Evolutionary conservation across 352 stramenopile genomes (phyloP).

Genomic region (Hyaloperonospora brassicae): DNA sequence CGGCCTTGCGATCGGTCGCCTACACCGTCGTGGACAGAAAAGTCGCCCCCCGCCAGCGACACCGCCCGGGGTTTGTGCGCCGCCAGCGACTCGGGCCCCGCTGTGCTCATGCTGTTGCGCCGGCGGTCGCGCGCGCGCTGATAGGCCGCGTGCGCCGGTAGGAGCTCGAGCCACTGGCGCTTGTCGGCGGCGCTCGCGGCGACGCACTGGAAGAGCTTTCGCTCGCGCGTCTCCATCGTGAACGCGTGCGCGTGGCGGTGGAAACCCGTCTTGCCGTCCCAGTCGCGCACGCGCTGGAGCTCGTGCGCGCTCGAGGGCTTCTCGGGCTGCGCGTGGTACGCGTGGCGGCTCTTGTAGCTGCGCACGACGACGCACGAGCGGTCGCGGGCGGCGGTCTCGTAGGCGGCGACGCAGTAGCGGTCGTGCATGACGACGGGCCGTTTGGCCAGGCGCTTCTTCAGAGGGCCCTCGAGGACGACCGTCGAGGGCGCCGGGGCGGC

Average conservation of each 20-base stretch:
- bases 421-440: conserved; percentile 76
- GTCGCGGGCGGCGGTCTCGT: conserved; percentile 39
- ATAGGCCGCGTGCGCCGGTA: conserved; percentile 31
- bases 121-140: conserved; percentile 14
- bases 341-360: conserved; percentile 53
- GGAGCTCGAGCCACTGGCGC: conserved; percentile 56
- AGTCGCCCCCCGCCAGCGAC: conserved; percentile 15
- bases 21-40: conserved; percentile 15
- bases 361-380: conserved; percentile 58
- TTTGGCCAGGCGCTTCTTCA: conserved; percentile 65
- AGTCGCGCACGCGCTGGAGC: conserved; percentile 68
- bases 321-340: conserved; percentile 37
- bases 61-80: conserved; percentile 19
- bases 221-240: conserved; percentile 59
- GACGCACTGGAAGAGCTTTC: conserved; percentile 70
- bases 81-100: conserved; percentile 24
- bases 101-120: conserved; percentile 19
- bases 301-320: conserved; percentile 47
- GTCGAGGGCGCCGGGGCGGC: too few relatives aligned
- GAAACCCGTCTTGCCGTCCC: conserved; percentile 71
- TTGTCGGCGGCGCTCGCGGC: conserved; percentile 45
- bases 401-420: conserved; percentile 76
- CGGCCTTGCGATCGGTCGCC: background rate
- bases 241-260: conserved; percentile 68
- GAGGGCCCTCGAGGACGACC: conserved; percentile 46